Evolutionary conservation across 2,329 filamentous ascomycete species (phyloP).

Genomic region (Tolypocladium cylindrosporum): DNA sequence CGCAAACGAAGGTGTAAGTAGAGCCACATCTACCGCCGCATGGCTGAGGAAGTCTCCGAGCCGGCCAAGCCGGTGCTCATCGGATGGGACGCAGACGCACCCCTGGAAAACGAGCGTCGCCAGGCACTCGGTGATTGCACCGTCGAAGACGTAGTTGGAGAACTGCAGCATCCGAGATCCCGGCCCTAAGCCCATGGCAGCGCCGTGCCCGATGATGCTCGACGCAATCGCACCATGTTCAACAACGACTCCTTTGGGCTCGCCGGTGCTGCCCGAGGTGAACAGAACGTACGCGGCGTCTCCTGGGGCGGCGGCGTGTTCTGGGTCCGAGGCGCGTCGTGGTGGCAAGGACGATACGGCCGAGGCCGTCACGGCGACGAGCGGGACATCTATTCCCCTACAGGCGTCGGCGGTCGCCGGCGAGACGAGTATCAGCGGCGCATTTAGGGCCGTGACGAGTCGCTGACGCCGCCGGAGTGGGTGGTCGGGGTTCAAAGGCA

Average conservation of each 20-base stretch:
- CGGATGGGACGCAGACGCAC: slow-evolving; percentile 6
- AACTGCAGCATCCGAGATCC: slow-evolving; percentile 42
- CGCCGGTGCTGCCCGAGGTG: no score
- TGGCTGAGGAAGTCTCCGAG: not conserved
- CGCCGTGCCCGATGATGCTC: slow-evolving; percentile 35
- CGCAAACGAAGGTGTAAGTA: not conserved
- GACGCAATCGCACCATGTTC: slow-evolving; percentile 43
- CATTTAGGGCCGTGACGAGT: no score
- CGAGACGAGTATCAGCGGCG: no score
- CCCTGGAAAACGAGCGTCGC: slow-evolving; percentile 9
- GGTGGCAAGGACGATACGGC: no score
- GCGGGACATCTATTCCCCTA: no score
- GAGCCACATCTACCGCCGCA: not conserved
- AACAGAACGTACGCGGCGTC: no score
- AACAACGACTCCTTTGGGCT: slow-evolving; percentile 6
- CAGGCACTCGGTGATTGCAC: slow-evolving; percentile 22
- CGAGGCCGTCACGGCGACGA: no score
- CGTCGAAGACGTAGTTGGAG: slow-evolving; percentile 39
- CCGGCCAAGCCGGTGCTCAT: no score
- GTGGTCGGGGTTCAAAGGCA: not conserved
- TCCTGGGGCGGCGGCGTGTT: no score
- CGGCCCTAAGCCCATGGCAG: slow-evolving; percentile 32
- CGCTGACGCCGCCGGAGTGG: no score
- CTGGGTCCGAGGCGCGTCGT: no score
- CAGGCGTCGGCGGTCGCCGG: no score